phyloP scores from a whole-genome alignment of 768 basidiomycete species.

The Phaffia tasmanica region DNA sequence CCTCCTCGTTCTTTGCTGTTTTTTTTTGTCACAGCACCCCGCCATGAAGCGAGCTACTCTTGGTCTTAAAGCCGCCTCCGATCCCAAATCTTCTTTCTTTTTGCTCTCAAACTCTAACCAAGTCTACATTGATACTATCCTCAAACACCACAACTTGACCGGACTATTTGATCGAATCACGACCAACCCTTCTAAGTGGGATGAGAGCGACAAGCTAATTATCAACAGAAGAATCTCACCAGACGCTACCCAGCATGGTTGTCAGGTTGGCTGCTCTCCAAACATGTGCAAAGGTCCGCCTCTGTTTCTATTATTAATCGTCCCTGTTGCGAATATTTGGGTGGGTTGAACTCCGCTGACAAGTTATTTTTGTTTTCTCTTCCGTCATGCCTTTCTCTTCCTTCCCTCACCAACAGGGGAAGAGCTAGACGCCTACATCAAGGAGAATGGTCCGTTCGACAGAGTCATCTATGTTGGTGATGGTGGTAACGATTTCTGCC shows the following conservation, averaged over 20 bases:
- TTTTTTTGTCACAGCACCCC: conserved; percentile 58
- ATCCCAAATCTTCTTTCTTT: conserved; percentile 65
- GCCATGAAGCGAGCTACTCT: conserved; percentile 89
- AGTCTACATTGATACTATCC: conserved; percentile 80
- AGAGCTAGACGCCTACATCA: conserved; percentile 74
- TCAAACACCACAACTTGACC: conserved; percentile 67
- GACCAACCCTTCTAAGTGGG: conserved; percentile 86
- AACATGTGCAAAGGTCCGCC: conserved; percentile 99
- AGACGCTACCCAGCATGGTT: conserved; percentile 59
- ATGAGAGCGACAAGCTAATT: conserved; percentile 48
- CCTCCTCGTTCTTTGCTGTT: background rate
- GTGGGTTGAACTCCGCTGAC: background rate
- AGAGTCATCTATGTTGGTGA: conserved; percentile 85
- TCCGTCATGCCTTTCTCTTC: background rate
- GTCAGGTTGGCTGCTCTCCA: conserved; percentile 74
- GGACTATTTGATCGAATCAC: conserved; percentile 69
- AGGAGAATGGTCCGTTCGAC: conserved; percentile 54
- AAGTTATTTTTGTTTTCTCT: background rate
- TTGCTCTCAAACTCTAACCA: conserved; percentile 90
- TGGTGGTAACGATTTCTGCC: conserved; percentile 91
- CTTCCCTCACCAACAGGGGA: conserved; percentile 49
- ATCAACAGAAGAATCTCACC: conserved; percentile 67
- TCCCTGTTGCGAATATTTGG: background rate
- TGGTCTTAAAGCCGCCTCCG: conserved; percentile 53
- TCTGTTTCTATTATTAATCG: conserved; percentile 31